Evolutionary conservation across 108 stramenopile genomes (phyloP).

Genomic region (Craspedostauros australis): DNA sequence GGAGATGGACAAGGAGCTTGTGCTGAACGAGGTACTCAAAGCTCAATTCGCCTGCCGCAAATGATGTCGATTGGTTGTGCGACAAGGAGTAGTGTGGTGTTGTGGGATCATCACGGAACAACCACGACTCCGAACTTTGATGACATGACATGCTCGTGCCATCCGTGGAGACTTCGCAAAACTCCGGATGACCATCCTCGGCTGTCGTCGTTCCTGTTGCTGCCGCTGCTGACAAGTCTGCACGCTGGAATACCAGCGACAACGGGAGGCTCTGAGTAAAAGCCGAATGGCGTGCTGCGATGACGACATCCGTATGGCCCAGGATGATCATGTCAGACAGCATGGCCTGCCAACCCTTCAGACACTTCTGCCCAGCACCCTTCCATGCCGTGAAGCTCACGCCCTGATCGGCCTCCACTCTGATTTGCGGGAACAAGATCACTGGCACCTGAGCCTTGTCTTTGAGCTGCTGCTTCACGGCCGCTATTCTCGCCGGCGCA

Average conservation of each 20-base stretch:
- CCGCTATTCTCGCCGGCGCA: constrained; percentile 29
- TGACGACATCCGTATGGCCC: constrained; percentile 36
- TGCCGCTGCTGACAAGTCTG: neutral
- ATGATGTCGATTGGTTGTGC: too few relatives aligned
- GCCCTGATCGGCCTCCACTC: constrained; percentile 20
- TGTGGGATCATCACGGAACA: constrained; percentile 23
- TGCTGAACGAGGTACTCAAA: constrained; percentile 9
- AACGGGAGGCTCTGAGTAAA: constrained; percentile 49
- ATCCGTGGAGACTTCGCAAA: constrained; percentile 35
- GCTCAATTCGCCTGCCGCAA: too few relatives aligned
- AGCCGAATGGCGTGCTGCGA: constrained; percentile 32
- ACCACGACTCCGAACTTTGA: constrained; percentile 26
- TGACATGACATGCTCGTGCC: constrained; percentile 31
- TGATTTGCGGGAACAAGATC: constrained; percentile 15
- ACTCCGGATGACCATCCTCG: constrained; percentile 1
- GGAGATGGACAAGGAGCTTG: constrained; percentile 20
- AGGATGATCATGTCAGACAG: constrained; percentile 32
- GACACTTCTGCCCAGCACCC: constrained; percentile 21
- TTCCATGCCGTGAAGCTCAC: constrained; percentile 22
- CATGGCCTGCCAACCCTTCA: constrained; percentile 39
- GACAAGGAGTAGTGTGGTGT: too few relatives aligned
- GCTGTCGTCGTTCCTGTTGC: neutral
- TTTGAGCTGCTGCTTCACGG: constrained; percentile 16
- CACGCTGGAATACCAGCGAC: constrained; percentile 23
- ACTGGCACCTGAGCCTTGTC: constrained; percentile 6